Conservation (phyloP, 140 eudicot species). For the Cichorium intybus region DNA sequence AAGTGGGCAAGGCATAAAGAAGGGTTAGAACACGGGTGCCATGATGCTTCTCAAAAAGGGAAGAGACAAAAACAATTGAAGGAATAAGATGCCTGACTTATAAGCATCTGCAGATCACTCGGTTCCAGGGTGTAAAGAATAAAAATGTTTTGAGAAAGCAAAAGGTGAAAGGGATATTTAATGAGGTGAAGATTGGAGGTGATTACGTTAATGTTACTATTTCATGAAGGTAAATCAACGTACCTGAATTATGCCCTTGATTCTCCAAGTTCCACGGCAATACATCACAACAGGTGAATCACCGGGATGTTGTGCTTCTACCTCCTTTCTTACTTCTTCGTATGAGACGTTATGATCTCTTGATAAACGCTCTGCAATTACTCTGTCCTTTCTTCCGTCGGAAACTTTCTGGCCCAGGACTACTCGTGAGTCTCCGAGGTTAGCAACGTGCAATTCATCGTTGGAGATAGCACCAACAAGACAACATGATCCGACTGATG, state of each 20-base stretch:
- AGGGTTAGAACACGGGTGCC: slow-evolving; percentile 24
- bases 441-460: slow-evolving; percentile 73
- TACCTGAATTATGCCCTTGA: slow-evolving; percentile 98
- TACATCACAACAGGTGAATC: slow-evolving; percentile 56
- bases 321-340: slow-evolving; percentile 91
- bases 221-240: neutral
- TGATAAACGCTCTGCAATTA: slow-evolving; percentile 84
- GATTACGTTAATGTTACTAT: neutral
- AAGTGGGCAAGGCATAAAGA: slow-evolving; percentile 36
- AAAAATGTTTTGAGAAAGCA: slow-evolving; percentile 23
- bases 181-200: slow-evolving; percentile 5
- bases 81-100: slow-evolving; percentile 33
- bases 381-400: slow-evolving; percentile 40
- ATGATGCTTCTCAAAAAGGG: slow-evolving; percentile 32
- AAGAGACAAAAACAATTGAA: slow-evolving; percentile 28
- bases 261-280: slow-evolving; percentile 91
- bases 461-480: slow-evolving; percentile 83
- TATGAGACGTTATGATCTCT: slow-evolving; percentile 84
- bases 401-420: slow-evolving; percentile 72
- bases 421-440: slow-evolving; percentile 93
- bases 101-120: slow-evolving; percentile 12
- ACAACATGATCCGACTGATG: slow-evolving; percentile 93
- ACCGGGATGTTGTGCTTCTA: slow-evolving; percentile 86
- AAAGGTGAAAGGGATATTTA: slow-evolving; percentile 7
- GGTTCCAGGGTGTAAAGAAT: slow-evolving; percentile 16